Evolutionary conservation across 2,329 filamentous ascomycete genomes (phyloP), one percentile per base, ranked within the genome.

Genomic region (Colletotrichum sp.): DNA sequence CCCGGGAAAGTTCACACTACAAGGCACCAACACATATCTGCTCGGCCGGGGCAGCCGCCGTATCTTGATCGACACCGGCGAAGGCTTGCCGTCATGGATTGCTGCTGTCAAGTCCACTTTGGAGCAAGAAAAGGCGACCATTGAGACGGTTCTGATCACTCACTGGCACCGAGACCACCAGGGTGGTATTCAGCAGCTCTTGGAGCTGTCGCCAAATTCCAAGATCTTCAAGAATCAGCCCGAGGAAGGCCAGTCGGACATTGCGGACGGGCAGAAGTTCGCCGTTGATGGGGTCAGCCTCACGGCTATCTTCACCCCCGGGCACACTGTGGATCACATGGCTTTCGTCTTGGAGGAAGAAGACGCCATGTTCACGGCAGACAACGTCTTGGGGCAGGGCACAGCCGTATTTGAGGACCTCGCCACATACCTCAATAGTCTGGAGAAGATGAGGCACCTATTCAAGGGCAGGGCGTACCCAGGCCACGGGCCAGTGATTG

Each of bases 11-110:
- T 93, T 93, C 80, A 90, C 91, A 6, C 85, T 94, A 13, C 91
- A 94, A 84, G 93, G 96, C 77, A 98, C 97, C 79, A 99, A 99
- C 84, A 99, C 97, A 38, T 99, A 99, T 83, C 90, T 99, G 21
- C 82, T 99, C 75, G 97, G 97, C 74, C 93, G 90, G 8, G 96
- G 96, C 5, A 83, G 87, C 8, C 85, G 87, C 8, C 93, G 97
- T 12, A 89, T 98, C 74, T 90, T 99, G 26, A 92, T 99, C 81
- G 97, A 99, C 85, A 98, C 96, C 0, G 97, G 94, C 65, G 94
- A 98, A 84, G 97, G 96, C 62, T 91, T 88, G 73, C 91, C 93
- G 3, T 88, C 90, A 38, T 99, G 96, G 96, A 88, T 92, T 56
- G 83, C 88, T 0, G 89, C 91, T 0, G 85, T 99, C 43, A 90